Percentiles rank a stretch among this genome's conserved stretches.
These are phyloP conservation scores for Collybiopsis confluens DNA, from an alignment of 768 basidiomycete species.

Conservation along the genomic window DNA sequence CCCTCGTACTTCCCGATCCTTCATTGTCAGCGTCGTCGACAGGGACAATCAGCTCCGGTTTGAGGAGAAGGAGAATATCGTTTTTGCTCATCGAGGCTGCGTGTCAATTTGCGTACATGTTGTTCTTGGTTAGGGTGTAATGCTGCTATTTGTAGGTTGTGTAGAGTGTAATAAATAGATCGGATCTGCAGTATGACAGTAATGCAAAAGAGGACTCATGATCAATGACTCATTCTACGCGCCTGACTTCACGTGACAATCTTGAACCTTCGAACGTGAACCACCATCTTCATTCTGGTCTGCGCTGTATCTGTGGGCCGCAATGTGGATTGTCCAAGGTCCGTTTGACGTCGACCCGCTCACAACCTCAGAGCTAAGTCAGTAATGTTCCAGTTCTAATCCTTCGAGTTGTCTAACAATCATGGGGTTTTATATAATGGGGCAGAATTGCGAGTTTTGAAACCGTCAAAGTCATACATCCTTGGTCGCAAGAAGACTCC, in stretches of 20 bases:
- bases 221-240: too few species aligned
- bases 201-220: too few species aligned
- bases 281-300: too few species aligned
- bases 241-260: too few species aligned
- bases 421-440: too few species aligned
- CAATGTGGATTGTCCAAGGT: background rate
- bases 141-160: too few species aligned
- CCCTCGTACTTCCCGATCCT: slow-evolving; percentile 85
- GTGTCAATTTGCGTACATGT: slow-evolving; percentile 83
- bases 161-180: too few species aligned
- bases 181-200: too few species aligned
- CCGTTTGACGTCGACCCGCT: background rate
- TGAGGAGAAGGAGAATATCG: slow-evolving; percentile 79
- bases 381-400: too few species aligned
- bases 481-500: background rate
- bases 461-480: too few species aligned
- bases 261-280: too few species aligned
- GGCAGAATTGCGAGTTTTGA: background rate
- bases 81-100: slow-evolving; percentile 88
- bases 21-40: slow-evolving; percentile 35
- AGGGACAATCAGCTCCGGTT: slow-evolving; percentile 68
- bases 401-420: too few species aligned
- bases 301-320: background rate
- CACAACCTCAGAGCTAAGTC: background rate
- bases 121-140: slow-evolving; percentile 60